phyloP scores from a whole-genome alignment of 2,329 filamentous ascomycete species.

The Madurella fahalii region DNA sequence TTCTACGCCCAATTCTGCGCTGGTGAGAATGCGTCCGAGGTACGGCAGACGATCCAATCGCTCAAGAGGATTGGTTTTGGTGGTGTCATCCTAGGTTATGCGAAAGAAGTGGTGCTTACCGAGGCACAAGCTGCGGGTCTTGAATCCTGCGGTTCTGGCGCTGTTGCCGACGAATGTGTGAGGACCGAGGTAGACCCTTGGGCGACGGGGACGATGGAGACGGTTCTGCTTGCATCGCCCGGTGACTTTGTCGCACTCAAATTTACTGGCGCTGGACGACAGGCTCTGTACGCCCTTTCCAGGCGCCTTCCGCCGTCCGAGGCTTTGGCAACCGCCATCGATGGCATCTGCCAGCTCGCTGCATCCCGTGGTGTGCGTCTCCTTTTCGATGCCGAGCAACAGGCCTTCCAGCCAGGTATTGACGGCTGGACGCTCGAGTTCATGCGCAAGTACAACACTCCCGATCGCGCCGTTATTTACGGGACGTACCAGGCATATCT shows the following conservation, averaged over 20 bases:
- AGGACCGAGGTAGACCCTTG: constrained; percentile 64
- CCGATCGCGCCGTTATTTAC: constrained; percentile 66
- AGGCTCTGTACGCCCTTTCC: constrained; percentile 64
- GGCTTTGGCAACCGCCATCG: constrained; percentile 64
- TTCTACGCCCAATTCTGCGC: constrained; percentile 93
- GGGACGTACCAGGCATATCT: constrained; percentile 77
- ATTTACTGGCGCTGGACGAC: constrained; percentile 75
- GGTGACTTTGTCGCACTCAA: constrained; percentile 65
- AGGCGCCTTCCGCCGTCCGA: constrained; percentile 58
- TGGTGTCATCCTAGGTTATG: constrained; percentile 82
- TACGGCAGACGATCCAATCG: constrained; percentile 58
- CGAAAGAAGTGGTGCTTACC: constrained; percentile 71
- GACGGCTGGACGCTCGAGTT: constrained; percentile 76
- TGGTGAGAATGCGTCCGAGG: constrained; percentile 67
- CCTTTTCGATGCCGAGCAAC: constrained; percentile 84
- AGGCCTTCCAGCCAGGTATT: constrained; percentile 71
- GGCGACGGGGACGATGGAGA: constrained; percentile 70
- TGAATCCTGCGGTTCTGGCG: constrained; percentile 40
- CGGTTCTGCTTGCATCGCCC: constrained; percentile 67
- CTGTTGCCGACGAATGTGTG: constrained; percentile 46
- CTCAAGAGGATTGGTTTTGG: constrained; percentile 73
- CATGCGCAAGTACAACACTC: constrained; percentile 70
- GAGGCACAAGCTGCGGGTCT: constrained; percentile 48
- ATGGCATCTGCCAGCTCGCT: constrained; percentile 70
- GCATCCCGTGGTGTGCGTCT: constrained; percentile 65